Evolutionary conservation across 1,284 basidiomycete genomes (phyloP).

Genomic region (Coniferiporia weirii): DNA sequence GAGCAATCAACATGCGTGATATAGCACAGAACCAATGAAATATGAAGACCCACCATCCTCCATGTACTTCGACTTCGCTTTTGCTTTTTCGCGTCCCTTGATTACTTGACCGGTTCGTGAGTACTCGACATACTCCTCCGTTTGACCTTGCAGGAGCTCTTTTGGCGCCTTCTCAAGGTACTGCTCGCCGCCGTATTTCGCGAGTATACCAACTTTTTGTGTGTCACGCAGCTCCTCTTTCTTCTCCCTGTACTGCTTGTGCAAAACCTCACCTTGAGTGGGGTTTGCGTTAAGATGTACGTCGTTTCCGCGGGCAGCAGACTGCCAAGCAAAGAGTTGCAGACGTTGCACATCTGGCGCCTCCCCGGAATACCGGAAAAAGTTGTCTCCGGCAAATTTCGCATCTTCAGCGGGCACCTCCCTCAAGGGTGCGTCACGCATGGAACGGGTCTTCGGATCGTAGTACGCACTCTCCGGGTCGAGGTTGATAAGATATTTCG

Average conservation of each 20-base stretch:
- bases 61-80: slow-evolving; percentile 85
- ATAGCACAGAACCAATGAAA: slow-evolving; percentile 4
- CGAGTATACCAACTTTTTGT: slow-evolving; percentile 81
- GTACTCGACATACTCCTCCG: slow-evolving; percentile 97
- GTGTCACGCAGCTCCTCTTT: slow-evolving; percentile 88
- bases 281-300: slow-evolving; percentile 96
- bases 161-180: slow-evolving; percentile 85
- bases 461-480: slow-evolving; percentile 97
- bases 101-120: slow-evolving; percentile 87
- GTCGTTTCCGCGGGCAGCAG: slow-evolving; percentile 88
- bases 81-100: slow-evolving; percentile 86
- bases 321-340: slow-evolving; percentile 97
- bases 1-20: background rate
- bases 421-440: slow-evolving; percentile 92
- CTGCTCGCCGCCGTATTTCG: slow-evolving; percentile 91
- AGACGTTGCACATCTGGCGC: slow-evolving; percentile 87
- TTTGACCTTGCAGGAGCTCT: slow-evolving; percentile 90
- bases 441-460: slow-evolving; percentile 98
- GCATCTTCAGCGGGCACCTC: slow-evolving; percentile 83
- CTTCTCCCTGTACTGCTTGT: slow-evolving; percentile 87
- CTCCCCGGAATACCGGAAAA: slow-evolving; percentile 85
- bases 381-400: slow-evolving; percentile 95
- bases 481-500: slow-evolving; percentile 97
- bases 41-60: slow-evolving; percentile 72
- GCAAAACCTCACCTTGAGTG: slow-evolving; percentile 89